These are phyloP conservation scores for Debaryomyces psychrophilus DNA, from an alignment of 1,139 yeast species.

Conservation along the genomic window DNA sequence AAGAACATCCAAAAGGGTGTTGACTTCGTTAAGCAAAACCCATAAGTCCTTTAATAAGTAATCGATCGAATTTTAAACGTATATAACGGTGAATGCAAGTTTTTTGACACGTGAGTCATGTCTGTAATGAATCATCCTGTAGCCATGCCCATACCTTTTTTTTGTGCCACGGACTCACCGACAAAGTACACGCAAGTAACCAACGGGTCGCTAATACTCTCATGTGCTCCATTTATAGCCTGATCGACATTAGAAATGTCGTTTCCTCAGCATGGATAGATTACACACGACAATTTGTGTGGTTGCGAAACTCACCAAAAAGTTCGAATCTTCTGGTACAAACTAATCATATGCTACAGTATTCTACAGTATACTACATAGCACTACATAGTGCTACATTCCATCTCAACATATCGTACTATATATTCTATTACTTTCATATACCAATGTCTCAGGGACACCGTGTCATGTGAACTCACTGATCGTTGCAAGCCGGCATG, in stretches of 20 bases:
- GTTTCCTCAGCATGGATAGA: not conserved
- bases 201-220: too few relatives aligned
- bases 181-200: too few relatives aligned
- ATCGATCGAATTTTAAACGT: not conserved
- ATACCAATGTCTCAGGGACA: not conserved
- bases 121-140: not conserved
- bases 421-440: not conserved
- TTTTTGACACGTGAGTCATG: not conserved
- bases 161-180: too few relatives aligned
- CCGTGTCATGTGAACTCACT: not conserved
- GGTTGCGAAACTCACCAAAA: not conserved
- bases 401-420: not conserved
- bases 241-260: too few relatives aligned
- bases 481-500: too few relatives aligned
- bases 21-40: slow-evolving; percentile 56
- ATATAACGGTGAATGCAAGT: slow-evolving; percentile 5
- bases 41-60: slow-evolving; percentile 28
- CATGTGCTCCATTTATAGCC: too few relatives aligned
- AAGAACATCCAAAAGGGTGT: slow-evolving; percentile 63
- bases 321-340: not conserved
- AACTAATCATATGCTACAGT: not conserved
- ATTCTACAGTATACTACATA: not conserved
- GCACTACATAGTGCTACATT: not conserved
- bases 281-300: not conserved
- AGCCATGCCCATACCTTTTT: not conserved